Evolutionary conservation across 306 rosid genomes (phyloP).

Genomic region (Corylus avellana): DNA sequence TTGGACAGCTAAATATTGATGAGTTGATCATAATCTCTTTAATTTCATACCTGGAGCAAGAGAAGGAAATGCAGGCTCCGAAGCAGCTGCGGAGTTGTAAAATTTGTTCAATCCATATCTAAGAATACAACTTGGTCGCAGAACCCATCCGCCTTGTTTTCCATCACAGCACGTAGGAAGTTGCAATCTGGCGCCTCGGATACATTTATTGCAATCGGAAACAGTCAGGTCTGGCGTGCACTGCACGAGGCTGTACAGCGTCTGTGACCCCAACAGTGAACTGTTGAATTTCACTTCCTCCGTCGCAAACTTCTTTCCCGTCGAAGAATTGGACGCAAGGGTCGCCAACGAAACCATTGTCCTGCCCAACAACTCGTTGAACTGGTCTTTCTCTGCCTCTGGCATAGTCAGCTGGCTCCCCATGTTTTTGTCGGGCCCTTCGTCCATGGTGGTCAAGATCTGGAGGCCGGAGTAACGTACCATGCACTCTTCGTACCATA

Average conservation of each 20-base stretch:
- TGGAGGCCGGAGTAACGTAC: constrained; percentile 41
- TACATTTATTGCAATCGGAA: neutral
- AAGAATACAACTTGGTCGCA: neutral
- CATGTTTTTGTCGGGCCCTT: rapidly evolving
- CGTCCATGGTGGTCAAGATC: neutral
- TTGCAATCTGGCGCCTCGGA: neutral
- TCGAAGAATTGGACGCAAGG: neutral
- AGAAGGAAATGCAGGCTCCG: no score
- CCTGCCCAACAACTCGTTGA: neutral
- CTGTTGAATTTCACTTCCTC: neutral
- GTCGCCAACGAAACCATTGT: neutral
- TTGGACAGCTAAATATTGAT: no score
- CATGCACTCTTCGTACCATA: constrained; percentile 40
- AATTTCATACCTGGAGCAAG: no score
- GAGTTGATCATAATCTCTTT: no score
- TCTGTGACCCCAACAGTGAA: neutral
- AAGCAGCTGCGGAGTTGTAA: neutral
- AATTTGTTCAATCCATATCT: neutral
- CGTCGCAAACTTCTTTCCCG: neutral
- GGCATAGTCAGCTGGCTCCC: neutral
- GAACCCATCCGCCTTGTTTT: neutral
- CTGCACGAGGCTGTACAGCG: constrained; percentile 5
- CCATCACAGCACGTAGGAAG: neutral
- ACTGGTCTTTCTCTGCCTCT: neutral
- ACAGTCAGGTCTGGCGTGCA: neutral